Conservation (phyloP, 2,329 filamentous ascomycete genomes). For the Cercospora beticola region DNA sequence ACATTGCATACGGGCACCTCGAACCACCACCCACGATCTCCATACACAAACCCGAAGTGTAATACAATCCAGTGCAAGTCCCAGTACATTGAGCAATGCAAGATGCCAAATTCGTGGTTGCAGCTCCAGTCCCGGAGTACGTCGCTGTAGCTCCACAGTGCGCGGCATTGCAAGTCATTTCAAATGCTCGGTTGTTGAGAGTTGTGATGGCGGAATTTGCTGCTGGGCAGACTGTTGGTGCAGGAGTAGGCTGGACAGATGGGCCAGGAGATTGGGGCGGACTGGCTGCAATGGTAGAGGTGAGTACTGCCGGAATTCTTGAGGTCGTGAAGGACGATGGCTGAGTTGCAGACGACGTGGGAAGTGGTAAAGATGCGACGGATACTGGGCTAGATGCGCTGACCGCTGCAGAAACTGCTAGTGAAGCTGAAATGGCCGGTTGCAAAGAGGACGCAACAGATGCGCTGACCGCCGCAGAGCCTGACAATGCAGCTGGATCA, state of each 20-base stretch:
- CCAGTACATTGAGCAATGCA: conserved; percentile 2
- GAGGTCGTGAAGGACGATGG: background rate
- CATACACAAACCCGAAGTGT: background rate
- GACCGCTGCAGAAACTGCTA: background rate
- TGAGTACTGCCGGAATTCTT: no score
- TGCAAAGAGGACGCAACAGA: background rate
- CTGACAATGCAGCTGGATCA: no score
- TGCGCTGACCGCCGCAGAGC: no score
- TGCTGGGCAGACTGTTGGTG: background rate
- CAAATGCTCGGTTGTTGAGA: background rate
- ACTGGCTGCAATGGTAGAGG: background rate
- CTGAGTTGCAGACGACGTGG: background rate
- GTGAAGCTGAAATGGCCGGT: background rate
- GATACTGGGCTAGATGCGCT: background rate
- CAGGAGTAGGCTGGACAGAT: background rate
- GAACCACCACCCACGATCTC: background rate
- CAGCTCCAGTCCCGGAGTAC: background rate
- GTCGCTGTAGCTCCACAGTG: conserved; percentile 2
- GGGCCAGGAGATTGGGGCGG: background rate
- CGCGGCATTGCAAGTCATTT: background rate
- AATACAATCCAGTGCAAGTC: background rate
- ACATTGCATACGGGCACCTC: background rate
- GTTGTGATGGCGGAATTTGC: background rate
- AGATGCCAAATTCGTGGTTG: conserved; percentile 4
- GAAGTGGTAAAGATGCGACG: background rate